Evolutionary conservation across 2,329 filamentous ascomycete genomes (phyloP), one percentile per base, ranked within the genome.

Genomic region (Fonsecaea multimorphosa): DNA sequence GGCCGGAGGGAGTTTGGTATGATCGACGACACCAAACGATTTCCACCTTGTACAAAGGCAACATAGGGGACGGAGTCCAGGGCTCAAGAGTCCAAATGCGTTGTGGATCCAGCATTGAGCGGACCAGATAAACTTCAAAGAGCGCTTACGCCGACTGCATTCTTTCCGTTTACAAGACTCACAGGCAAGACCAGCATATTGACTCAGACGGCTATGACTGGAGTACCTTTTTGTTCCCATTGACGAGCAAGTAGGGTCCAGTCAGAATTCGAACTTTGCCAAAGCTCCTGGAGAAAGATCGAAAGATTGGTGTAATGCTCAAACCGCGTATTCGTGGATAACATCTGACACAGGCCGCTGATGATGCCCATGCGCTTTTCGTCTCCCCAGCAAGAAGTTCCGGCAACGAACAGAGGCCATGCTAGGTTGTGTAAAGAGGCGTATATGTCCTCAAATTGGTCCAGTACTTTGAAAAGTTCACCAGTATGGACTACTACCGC

Each of bases 361-460:
- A 56, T 38, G 19, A 36, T 36, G 16, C 24, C 19, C 36, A 32
- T 34, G 53, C 53, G 53, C 12, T 52, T 19, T 38, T 36, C 31
- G 16, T 60, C 40, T 19, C 49, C 58, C 14, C 31, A 34, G 34
- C 58, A 60, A 40, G 29, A 60, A 24, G 49, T 34, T 36, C 58
- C 58, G 19, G 58, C 58, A 9, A 60, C 53, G 46, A 60, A 27
- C 27, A 60, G 49, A 27, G 58, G 58, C 58, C 58, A 60, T 9
- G 58, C 49, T 4, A 60, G 46, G 34, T 52, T 60, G 22, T 51
- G 49, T n/a, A 60, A 52, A 7, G 34, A 34, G 11, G 24, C 44
- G 19, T 32, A 34, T n/a, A 60, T 60, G 44, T 60, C 58, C 12
- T 60, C 44, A 36, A 60, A 51, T 12, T 60, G 58, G 19, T 60